Percentiles rank a stretch among this genome's conserved stretches.
phyloP scores from a whole-genome alignment of 1,284 basidiomycete genomes.

The Chalciporus piperatoides region DNA sequence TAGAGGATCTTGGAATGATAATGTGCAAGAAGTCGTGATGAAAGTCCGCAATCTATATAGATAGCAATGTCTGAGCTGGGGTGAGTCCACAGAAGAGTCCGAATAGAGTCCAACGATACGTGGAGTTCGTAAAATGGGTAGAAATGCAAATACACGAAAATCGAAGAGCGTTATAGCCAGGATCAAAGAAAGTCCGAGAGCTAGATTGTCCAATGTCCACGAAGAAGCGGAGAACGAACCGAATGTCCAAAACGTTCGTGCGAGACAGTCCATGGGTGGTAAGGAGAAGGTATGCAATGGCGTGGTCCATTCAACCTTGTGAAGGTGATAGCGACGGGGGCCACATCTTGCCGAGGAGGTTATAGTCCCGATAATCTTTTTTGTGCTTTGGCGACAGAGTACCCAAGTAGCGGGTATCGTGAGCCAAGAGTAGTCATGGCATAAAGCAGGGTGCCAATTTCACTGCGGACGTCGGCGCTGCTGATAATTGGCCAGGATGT shows the following conservation, averaged over 20 bases:
- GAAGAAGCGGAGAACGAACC: not conserved
- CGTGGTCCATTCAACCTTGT: not conserved
- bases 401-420: slow-evolving; percentile 59
- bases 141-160: slow-evolving; percentile 5
- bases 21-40: slow-evolving; percentile 9
- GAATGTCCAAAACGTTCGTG: slow-evolving; percentile 4
- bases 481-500: slow-evolving; percentile 56
- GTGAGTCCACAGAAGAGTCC: slow-evolving; percentile 7
- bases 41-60: slow-evolving; percentile 24
- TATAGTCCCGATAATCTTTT: slow-evolving; percentile 41
- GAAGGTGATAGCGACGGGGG: not conserved
- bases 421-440: slow-evolving; percentile 59
- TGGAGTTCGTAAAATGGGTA: slow-evolving; percentile 23
- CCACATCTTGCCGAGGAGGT: slow-evolving; percentile 5
- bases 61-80: slow-evolving; percentile 15
- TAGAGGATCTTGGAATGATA: slow-evolving; percentile 21
- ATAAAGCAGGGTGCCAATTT: slow-evolving; percentile 57
- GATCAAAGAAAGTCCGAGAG: slow-evolving; percentile 8
- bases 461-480: slow-evolving; percentile 53
- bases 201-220: slow-evolving; percentile 11
- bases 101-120: slow-evolving; percentile 20
- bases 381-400: slow-evolving; percentile 41
- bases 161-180: slow-evolving; percentile 9
- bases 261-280: slow-evolving; percentile 15
- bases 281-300: not conserved